Evolutionary conservation across 202 grass and related monocot species (phyloP).

Genomic region (Eragrostis tef): DNA sequence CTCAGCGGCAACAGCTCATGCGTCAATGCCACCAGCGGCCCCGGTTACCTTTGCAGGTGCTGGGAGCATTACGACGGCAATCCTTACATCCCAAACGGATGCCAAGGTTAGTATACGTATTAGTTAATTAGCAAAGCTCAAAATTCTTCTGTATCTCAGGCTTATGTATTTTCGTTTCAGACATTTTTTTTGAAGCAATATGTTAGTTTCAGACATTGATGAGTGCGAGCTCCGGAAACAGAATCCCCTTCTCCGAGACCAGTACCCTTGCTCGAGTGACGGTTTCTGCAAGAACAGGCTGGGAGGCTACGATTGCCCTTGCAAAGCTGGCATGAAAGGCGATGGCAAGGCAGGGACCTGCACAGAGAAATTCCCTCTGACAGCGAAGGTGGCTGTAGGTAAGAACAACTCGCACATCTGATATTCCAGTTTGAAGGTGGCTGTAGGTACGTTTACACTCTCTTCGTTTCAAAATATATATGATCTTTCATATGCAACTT

Average conservation of each 20-base stretch:
- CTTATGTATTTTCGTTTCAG: too few relatives aligned
- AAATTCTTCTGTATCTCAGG: too few relatives aligned
- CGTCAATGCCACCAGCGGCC: neutral
- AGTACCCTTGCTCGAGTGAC: neutral
- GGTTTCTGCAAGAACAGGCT: neutral
- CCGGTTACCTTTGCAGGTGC: neutral
- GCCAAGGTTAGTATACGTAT: neutral
- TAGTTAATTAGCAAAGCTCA: neutral
- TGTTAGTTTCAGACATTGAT: neutral
- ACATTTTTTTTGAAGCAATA: too few relatives aligned
- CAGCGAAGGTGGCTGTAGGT: neutral
- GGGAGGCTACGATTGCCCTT: neutral
- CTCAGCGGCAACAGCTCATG: constrained; percentile 8
- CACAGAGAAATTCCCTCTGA: neutral
- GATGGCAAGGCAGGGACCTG: neutral
- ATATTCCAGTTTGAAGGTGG: too few relatives aligned
- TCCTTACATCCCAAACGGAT: neutral
- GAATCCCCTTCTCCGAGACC: neutral
- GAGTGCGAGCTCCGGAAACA: neutral
- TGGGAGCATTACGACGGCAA: constrained; percentile 7
- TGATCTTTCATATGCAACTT: too few relatives aligned
- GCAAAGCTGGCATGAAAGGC: neutral
- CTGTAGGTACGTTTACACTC: too few relatives aligned
- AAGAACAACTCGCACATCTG: neutral
- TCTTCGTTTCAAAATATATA: too few relatives aligned